phyloP scores from a whole-genome alignment of 1,284 basidiomycete species.

The Trichosporon ovoides region DNA sequence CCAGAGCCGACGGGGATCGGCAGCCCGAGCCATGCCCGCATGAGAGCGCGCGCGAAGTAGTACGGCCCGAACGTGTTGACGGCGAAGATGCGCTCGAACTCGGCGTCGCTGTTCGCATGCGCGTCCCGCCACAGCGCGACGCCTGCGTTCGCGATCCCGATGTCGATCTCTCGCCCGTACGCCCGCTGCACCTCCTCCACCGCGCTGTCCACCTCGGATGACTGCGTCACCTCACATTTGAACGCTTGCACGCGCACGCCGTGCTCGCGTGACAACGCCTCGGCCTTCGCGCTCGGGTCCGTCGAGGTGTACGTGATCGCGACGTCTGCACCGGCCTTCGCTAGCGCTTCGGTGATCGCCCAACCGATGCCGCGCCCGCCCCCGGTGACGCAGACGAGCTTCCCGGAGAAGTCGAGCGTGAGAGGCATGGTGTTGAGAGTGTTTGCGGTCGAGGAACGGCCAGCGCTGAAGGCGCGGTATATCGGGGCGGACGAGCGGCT shows the following conservation, averaged over 20 bases:
- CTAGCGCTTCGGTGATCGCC: conserved; percentile 30
- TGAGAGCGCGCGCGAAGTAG: conserved; percentile 42
- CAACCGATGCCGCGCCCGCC: conserved; percentile 34
- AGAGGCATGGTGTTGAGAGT: conserved; percentile 11
- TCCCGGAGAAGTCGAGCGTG: conserved; percentile 29
- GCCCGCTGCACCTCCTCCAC: conserved; percentile 4
- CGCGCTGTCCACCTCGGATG: conserved; percentile 28
- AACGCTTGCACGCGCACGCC: conserved; percentile 23
- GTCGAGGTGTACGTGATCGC: conserved; percentile 44
- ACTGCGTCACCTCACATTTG: conserved; percentile 35
- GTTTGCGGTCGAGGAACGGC: neutral
- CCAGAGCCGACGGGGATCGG: conserved; percentile 17
- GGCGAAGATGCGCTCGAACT: conserved; percentile 35
- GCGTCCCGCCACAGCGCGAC: conserved; percentile 41
- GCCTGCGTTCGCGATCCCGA: conserved; percentile 37
- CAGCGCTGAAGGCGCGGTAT: neutral
- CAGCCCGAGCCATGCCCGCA: conserved; percentile 39
- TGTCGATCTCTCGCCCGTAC: conserved; percentile 13
- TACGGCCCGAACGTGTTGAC: conserved; percentile 44
- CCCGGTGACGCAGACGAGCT: conserved; percentile 35
- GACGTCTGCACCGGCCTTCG: conserved; percentile 37
- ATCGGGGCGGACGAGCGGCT: too few relatives aligned
- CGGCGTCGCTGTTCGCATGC: conserved; percentile 40
- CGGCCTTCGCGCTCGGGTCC: conserved; percentile 22
- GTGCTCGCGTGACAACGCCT: conserved; percentile 14